Percentiles rank a stretch among this genome's conserved stretches.
Evolutionary conservation across 768 basidiomycete species (phyloP).

Genomic region (Russula vinacea): DNA sequence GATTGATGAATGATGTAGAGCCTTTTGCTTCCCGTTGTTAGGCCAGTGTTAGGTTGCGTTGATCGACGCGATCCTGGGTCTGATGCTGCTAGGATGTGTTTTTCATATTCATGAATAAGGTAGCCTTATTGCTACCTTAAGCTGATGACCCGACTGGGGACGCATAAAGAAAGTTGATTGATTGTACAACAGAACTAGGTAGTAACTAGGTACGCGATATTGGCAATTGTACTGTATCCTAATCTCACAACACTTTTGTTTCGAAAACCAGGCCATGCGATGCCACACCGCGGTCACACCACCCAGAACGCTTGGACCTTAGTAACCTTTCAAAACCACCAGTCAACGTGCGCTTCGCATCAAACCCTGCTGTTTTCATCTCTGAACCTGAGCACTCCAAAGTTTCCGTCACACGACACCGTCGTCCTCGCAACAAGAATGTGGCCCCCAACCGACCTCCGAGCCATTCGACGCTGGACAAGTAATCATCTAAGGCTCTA

Average conservation of each 20-base stretch:
- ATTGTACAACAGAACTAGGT: no score
- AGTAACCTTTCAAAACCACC: constrained; percentile 9
- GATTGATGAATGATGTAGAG: neutral
- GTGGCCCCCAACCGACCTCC: neutral
- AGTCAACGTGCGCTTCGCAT: constrained; percentile 10
- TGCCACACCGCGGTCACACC: neutral
- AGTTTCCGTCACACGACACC: neutral
- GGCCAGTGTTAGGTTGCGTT: no score
- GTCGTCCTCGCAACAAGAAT: neutral
- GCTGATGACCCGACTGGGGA: no score
- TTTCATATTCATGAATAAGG: no score
- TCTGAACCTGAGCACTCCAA: neutral
- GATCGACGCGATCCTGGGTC: neutral
- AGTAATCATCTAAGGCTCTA: neutral
- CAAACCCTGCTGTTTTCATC: neutral
- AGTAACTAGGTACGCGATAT: no score
- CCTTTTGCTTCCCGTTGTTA: neutral
- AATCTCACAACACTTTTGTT: no score
- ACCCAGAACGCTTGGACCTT: constrained; percentile 4
- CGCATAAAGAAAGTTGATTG: no score
- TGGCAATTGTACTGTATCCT: no score
- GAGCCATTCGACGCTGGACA: constrained; percentile 13
- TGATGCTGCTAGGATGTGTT: neutral
- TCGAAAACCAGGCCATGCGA: neutral
- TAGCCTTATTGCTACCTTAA: neutral